Evolutionary conservation across 306 rosid genomes (phyloP), one percentile per base, ranked within the genome.

Genomic region (Cicer cuneatum): DNA sequence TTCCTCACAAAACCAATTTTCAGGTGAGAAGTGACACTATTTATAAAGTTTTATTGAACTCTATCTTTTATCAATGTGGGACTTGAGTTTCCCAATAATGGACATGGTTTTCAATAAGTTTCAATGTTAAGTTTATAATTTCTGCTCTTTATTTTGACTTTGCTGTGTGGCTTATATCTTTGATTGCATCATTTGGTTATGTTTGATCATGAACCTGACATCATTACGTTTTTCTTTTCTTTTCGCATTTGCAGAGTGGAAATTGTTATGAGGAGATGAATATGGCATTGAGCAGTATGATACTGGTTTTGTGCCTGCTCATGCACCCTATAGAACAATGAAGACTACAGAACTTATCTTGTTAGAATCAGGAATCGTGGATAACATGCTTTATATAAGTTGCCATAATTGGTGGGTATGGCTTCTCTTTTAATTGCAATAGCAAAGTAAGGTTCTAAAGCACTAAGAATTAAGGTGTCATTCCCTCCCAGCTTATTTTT

Each of bases 171-270:
- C 43, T 12, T 41, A 46, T 73, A 42, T 56, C 40, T 71, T 54
- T 15, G 64, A 10, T 15, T 54, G 65, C 40, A 19, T 45, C 51
- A 14, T 37, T 51, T 59, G 18, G 45, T 47, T 42, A 33, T 53
- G 48, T 66, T 18, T 66, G 62, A 64, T 71, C 6, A 76, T 19
- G 70, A 57, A 21, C 18, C 16, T 65, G 37, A 73, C 49, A 11
- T 37, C 7, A 39, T 75, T 41, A 15, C 15, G 53, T 21, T 18
- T 18, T 63, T 77, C 2, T 72, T 60, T 33, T n/a, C n/a, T 63
- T 77, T 5, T 72, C 56, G 46, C 35, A 78, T 60, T n/a, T 86
- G 85, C 92, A 93, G 98, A 87, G 13, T 93, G 98, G 97, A 89
- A 91, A 76, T 77, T 88, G 13, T 71, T 83, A 81, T 91, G 85